Conservation (phyloP, 228 moss, liverwort and hornwort genomes). For the Sphagnum magellanicum region DNA sequence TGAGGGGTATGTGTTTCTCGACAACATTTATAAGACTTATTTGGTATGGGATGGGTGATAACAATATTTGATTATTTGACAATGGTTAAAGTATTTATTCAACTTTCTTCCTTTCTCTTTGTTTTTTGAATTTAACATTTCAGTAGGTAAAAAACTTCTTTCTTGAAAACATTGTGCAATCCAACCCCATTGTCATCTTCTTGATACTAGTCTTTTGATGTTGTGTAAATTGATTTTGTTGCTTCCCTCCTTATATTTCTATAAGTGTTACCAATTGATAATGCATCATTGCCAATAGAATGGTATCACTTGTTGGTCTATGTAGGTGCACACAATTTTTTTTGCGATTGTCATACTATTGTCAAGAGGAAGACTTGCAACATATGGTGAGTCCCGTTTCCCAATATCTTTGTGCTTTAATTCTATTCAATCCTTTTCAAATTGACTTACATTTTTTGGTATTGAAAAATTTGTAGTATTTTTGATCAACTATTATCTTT, state of each 20-base stretch:
- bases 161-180: not conserved
- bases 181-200: not conserved
- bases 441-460: not conserved
- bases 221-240: not conserved
- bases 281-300: too few species aligned
- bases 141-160: not conserved
- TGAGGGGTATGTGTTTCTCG: slow-evolving; percentile 53
- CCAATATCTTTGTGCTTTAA: not conserved
- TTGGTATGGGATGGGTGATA: slow-evolving; percentile 73
- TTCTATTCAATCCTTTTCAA: not conserved
- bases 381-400: slow-evolving; percentile 48
- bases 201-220: not conserved
- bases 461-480: not conserved
- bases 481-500: not conserved
- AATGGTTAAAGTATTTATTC: slow-evolving; percentile 49
- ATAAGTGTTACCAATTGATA: not conserved
- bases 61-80: slow-evolving; percentile 51
- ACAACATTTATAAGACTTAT: slow-evolving; percentile 67
- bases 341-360: slow-evolving; percentile 63
- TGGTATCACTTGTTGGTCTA: not conserved
- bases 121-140: not conserved
- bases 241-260: not conserved
- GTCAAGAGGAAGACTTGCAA: slow-evolving; percentile 69
- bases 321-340: slow-evolving; percentile 72
- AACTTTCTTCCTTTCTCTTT: not conserved